These are phyloP conservation scores for Thelonectria rubi DNA, from an alignment of 2,329 filamentous ascomycete genomes.

Conservation along the genomic window DNA sequence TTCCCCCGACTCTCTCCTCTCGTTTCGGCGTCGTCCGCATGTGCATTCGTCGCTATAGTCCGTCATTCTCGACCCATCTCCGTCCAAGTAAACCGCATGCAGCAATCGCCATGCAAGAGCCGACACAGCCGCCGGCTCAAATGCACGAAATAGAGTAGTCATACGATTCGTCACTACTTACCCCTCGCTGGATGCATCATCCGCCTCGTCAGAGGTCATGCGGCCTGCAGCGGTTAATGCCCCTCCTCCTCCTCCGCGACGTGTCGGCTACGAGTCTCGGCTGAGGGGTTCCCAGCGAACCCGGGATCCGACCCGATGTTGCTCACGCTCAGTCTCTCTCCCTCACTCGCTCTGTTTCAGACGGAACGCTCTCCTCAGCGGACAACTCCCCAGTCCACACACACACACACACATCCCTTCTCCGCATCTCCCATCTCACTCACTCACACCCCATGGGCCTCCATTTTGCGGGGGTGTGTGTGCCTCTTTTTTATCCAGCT, in stretches of 20 bases:
- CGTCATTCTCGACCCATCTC: constrained; percentile 3
- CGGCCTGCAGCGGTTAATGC: constrained; percentile 11
- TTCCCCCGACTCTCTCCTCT: not conserved
- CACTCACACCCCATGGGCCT: constrained; percentile 14
- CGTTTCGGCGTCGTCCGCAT: not conserved
- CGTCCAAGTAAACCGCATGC: not conserved
- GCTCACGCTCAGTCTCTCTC: not conserved
- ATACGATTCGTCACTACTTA: not conserved
- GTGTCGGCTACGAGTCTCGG: constrained; percentile 8
- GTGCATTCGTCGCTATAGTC: not conserved
- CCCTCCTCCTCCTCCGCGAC: not conserved
- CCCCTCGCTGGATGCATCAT: constrained; percentile 1
- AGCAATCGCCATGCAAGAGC: not conserved
- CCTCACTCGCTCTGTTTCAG: not conserved
- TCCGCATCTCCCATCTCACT: constrained; percentile 6
- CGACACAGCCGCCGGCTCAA: not conserved
- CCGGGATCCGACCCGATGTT: constrained; percentile 12
- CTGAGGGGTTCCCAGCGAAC: constrained; percentile 7
- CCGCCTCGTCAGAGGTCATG: constrained; percentile 5
- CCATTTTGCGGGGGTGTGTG: constrained; percentile 11
- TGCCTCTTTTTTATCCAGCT: constrained; percentile 8
- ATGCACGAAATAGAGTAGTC: not conserved
- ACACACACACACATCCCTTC: not conserved
- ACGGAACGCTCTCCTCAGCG: not conserved
- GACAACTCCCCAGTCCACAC: not conserved